phyloP scores from a whole-genome alignment of 2,329 filamentous ascomycete genomes.

The Talaromyces rugulosus region DNA sequence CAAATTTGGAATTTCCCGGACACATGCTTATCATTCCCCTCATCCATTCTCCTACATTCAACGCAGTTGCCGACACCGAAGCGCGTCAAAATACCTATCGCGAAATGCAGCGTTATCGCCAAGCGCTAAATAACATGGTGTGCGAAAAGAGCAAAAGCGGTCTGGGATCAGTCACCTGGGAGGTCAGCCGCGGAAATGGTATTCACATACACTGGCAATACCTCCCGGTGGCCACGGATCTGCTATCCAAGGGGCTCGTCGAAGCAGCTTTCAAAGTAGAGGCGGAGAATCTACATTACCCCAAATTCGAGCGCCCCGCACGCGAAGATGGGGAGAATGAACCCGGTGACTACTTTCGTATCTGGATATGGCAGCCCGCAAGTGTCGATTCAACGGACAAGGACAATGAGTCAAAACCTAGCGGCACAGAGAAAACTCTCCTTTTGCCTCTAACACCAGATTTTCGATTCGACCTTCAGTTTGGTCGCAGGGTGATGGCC shows the following conservation, averaged over 20 bases:
- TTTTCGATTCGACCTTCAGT: conserved; percentile 83
- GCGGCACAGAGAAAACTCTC: conserved; percentile 51
- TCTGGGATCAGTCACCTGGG: conserved; percentile 85
- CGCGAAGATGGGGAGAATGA: conserved; percentile 39
- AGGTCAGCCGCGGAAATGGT: conserved; percentile 76
- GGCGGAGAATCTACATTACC: conserved; percentile 68
- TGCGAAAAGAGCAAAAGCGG: conserved; percentile 36
- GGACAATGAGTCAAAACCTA: conserved; percentile 4
- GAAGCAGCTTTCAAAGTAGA: conserved; percentile 87
- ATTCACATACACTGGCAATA: conserved; percentile 95
- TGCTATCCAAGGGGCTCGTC: conserved; percentile 69
- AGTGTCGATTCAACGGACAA: conserved; percentile 7
- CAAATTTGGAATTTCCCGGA: conserved; percentile 68
- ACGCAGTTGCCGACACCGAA: conserved; percentile 59
- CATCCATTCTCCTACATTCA: conserved; percentile 72
- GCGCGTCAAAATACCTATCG: conserved; percentile 56
- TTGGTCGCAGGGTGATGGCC: conserved; percentile 79
- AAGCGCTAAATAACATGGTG: conserved; percentile 75
- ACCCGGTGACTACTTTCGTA: conserved; percentile 66
- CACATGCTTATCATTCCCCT: conserved; percentile 92
- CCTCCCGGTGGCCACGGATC: conserved; percentile 66
- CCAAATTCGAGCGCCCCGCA: conserved; percentile 44
- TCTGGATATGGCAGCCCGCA: conserved; percentile 69
- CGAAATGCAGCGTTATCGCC: conserved; percentile 82
- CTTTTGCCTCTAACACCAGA: conserved; percentile 68